Conservation (phyloP, 768 basidiomycete genomes). For the Macrolepiota fuliginosa region DNA sequence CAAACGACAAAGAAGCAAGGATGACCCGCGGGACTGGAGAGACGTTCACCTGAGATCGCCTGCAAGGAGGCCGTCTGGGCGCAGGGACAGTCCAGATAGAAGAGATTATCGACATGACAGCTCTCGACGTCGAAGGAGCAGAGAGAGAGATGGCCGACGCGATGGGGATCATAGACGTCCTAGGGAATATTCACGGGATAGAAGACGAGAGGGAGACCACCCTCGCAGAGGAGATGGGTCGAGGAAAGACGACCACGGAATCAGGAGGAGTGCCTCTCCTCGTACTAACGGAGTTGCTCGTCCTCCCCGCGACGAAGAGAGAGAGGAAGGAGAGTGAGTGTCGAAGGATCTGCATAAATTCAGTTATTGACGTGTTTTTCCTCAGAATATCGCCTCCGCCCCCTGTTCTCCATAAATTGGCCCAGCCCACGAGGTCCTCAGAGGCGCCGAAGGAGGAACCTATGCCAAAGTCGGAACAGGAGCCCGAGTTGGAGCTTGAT, state of each 20-base stretch:
- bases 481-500: constrained; percentile 15
- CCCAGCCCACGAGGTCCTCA: background rate
- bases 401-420: background rate
- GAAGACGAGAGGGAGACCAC: constrained; percentile 20
- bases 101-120: constrained; percentile 19
- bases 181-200: constrained; percentile 18
- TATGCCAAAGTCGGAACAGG: constrained; percentile 1
- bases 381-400: constrained; percentile 62
- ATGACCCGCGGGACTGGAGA: constrained; percentile 64
- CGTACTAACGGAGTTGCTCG: constrained; percentile 20
- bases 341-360: constrained; percentile 23
- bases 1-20: constrained; percentile 56
- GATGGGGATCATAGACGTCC: constrained; percentile 12
- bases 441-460: constrained; percentile 14
- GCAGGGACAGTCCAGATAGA: constrained; percentile 35
- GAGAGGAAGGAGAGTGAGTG: constrained; percentile 95
- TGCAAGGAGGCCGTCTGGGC: constrained; percentile 26
- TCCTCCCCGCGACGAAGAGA: constrained; percentile 47
- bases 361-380: constrained; percentile 7
- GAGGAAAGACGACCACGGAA: constrained; percentile 19
- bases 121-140: constrained; percentile 31
- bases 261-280: constrained; percentile 22
- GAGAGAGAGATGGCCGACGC: constrained; percentile 31
- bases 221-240: constrained; percentile 7
- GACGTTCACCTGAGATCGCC: constrained; percentile 59